Base-by-base conservation (phyloP, 2,329 filamentous ascomycete genomes). In the Aspergillus sp. region DNA sequence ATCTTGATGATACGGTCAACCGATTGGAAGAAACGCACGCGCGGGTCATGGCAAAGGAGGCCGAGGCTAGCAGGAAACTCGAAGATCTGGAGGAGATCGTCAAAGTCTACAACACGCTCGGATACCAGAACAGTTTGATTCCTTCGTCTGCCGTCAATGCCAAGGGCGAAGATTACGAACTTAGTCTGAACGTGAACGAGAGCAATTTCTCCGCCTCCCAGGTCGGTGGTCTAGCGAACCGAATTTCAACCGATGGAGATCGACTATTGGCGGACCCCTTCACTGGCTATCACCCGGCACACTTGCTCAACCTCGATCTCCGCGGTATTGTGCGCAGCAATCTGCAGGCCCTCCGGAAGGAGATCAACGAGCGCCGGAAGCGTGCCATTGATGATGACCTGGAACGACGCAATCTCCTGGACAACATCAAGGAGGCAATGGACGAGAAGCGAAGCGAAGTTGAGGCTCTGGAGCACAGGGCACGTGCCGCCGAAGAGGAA, bases 391-490 rank as follows among this genome's bases (percentile, higher is more conserved):
- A 98, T 72, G 88, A 89, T 55, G 95, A 97, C 82, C 90, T 97
- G 85, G 94, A 95, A 72, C 92, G 96, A 67, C 90, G 96, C 71
- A 95, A 98, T 74, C 83, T 96, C 64, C 86, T 99, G 8, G 93
- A 98, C 75, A 91, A 90, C 67, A 94, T 97, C 74, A 95, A 95
- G 75, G 96, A 99, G 78, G 92, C 93, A 15, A 95, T 99, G 76
- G 93, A 97, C 73, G 94, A 99, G 78, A 97, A 96, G 80, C 86
- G 89, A 63, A 90, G 88, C 66, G 95, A 99, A 74, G 91, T 99
- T 17, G 94, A 97, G 73, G 90, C 92, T 3, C 82, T 99, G 15
- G 90, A 94, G 67, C 94, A 98, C 76, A 87, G 90, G 47, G 90
- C 96, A 49, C 87, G 91, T 36, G 91, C 91, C 17, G 93, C 94